phyloP scores from a whole-genome alignment of 495 filamentous ascomycete species.

The Lasiosphaeria hispida region DNA sequence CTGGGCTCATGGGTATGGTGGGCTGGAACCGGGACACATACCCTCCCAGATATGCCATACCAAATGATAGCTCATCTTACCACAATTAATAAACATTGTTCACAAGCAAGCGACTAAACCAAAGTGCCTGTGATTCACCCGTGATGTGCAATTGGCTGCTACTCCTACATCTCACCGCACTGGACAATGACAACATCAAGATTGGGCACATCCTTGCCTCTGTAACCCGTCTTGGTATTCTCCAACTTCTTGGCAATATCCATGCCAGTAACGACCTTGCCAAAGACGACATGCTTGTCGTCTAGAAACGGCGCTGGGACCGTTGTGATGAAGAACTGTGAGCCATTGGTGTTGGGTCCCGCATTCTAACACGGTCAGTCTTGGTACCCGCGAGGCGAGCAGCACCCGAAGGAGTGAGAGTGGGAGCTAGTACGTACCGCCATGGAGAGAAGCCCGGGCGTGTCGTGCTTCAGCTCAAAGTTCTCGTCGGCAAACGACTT shows the following conservation, averaged over 20 bases:
- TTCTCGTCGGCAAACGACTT: slow-evolving; percentile 90
- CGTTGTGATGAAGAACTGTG: slow-evolving; percentile 96
- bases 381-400: background rate
- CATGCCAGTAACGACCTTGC: slow-evolving; percentile 84
- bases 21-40: too few relatives aligned
- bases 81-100: background rate
- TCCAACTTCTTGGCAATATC: slow-evolving; percentile 87
- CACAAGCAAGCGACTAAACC: too few relatives aligned
- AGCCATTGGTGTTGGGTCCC: slow-evolving; percentile 90
- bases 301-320: slow-evolving; percentile 85
- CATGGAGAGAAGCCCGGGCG: slow-evolving; percentile 83
- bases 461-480: slow-evolving; percentile 74
- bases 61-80: background rate
- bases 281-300: slow-evolving; percentile 93
- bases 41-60: background rate
- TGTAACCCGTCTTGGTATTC: slow-evolving; percentile 70
- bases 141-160: background rate
- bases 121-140: background rate
- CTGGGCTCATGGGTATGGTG: too few relatives aligned
- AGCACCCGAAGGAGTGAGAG: background rate
- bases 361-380: slow-evolving; percentile 66
- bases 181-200: slow-evolving; percentile 81
- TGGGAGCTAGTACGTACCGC: slow-evolving; percentile 61
- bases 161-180: slow-evolving; percentile 81
- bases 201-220: slow-evolving; percentile 73